Percentiles rank a stretch among this genome's conserved stretches.
phyloP scores from a whole-genome alignment of 2,329 filamentous ascomycete species.

The Colletotrichum phormii region DNA sequence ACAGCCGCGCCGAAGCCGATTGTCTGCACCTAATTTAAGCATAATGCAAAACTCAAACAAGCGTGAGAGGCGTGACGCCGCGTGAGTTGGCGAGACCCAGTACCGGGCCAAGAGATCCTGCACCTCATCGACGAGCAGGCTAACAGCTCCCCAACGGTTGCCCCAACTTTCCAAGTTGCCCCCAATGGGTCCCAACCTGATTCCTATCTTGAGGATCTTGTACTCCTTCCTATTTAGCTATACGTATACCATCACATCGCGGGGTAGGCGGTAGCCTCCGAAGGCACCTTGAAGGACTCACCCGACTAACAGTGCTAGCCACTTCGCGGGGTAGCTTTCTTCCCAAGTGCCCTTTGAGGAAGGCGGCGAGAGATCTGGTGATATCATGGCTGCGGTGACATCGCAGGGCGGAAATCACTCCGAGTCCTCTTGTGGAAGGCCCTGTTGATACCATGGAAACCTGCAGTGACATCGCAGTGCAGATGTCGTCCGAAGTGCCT shows the following conservation, averaged over 20 bases:
- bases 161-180: too few relatives aligned
- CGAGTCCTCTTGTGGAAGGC: conserved; percentile 26
- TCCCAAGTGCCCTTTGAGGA: not conserved
- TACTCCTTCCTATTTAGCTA: conserved; percentile 32
- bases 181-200: not conserved
- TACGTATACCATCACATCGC: conserved; percentile 6
- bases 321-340: not conserved
- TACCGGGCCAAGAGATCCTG: not conserved
- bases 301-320: not conserved
- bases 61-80: not conserved
- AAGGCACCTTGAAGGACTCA: not conserved
- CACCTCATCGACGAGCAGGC: not conserved
- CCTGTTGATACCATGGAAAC: not conserved
- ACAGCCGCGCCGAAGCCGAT: conserved; percentile 14
- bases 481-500: not conserved
- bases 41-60: not conserved
- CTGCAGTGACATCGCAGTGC: not conserved
- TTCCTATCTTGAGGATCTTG: not conserved
- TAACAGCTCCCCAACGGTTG: not conserved
- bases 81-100: not conserved
- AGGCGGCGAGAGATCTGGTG: not conserved
- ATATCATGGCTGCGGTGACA: conserved; percentile 4
- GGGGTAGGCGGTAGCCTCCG: conserved; percentile 13
- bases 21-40: conserved; percentile 5
- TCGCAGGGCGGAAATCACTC: conserved; percentile 1